Evolutionary conservation across 148 eudicot species (phyloP).

Genomic region (Rheum nobile): DNA sequence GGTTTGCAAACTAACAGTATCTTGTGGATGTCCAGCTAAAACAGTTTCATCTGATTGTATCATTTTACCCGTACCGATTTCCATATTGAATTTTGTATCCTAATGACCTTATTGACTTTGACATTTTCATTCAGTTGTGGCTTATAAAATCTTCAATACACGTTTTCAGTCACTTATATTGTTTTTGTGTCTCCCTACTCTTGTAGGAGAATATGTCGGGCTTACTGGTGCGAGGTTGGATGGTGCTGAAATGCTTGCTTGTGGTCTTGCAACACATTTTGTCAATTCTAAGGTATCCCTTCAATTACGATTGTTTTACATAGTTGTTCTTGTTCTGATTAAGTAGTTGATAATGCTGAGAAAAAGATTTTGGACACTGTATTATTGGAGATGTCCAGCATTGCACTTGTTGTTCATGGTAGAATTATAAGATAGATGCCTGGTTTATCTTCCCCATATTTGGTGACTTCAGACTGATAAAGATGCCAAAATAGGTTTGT

Average conservation of each 20-base stretch:
- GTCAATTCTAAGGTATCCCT: conserved; percentile 53
- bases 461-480: neutral
- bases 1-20: neutral
- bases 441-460: neutral
- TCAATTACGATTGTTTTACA: neutral
- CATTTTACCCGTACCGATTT: neutral
- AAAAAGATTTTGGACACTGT: neutral
- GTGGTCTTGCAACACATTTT: conserved; percentile 95
- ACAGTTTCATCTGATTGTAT: neutral
- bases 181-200: conserved; percentile 3
- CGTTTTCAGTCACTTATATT: neutral
- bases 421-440: neutral
- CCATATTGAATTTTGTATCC: neutral
- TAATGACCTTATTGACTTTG: neutral
- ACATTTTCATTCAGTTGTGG: neutral
- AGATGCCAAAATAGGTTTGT: neutral
- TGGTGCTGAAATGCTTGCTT: conserved; percentile 98
- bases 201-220: conserved; percentile 80
- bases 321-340: neutral
- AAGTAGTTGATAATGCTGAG: neutral
- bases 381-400: neutral
- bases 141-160: too few species aligned
- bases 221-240: conserved; percentile 84
- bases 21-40: neutral
- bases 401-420: neutral